Conservation (phyloP, 768 basidiomycete genomes). For the Termitomyces sp. region DNA sequence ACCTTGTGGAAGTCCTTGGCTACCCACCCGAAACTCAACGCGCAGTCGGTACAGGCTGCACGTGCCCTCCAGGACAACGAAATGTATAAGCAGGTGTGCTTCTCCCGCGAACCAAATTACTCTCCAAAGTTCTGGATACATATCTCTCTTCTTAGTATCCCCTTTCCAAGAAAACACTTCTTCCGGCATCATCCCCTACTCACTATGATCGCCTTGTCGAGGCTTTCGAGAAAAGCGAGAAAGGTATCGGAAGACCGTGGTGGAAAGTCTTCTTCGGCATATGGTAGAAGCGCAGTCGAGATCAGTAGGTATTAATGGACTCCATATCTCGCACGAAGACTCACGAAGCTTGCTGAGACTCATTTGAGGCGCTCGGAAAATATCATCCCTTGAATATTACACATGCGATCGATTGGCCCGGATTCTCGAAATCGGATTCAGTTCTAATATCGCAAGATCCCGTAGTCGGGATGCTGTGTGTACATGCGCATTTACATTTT, state of each 20-base stretch:
- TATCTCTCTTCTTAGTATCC: conserved; percentile 48
- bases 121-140: conserved; percentile 11
- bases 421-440: conserved; percentile 9
- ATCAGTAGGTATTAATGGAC: background rate
- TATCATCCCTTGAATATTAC: background rate
- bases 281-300: conserved; percentile 42
- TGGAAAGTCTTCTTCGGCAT: conserved; percentile 82
- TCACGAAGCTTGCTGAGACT: background rate
- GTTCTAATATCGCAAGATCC: conserved; percentile 9
- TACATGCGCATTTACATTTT: background rate
- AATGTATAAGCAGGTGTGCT: conserved; percentile 54
- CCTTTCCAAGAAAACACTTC: conserved; percentile 57
- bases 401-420: background rate
- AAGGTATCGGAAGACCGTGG: conserved; percentile 77
- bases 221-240: conserved; percentile 69
- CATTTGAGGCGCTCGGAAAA: background rate
- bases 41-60: conserved; percentile 56
- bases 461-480: conserved; percentile 1
- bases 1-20: conserved; percentile 62
- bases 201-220: conserved; percentile 74
- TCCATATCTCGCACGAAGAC: no score
- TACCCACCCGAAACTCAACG: conserved; percentile 64
- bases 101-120: conserved; percentile 27
- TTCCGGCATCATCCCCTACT: conserved; percentile 67
- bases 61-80: conserved; percentile 52